These are phyloP conservation scores for Gossypium australe DNA, from an alignment of 345 rosid genomes.

Conservation along the genomic window DNA sequence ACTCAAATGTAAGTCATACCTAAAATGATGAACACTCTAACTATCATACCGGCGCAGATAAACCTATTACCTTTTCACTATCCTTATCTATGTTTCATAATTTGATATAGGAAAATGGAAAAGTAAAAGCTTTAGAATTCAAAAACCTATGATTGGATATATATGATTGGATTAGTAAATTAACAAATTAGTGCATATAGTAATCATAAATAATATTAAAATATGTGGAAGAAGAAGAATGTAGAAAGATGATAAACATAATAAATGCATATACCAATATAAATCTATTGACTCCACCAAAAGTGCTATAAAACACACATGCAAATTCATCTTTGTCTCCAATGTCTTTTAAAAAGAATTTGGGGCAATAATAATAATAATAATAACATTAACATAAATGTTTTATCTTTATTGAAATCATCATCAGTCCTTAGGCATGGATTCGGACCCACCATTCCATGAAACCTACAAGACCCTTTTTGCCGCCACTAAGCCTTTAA, in stretches of 20 bases:
- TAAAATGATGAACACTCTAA: too few relatives aligned
- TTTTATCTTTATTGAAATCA: not conserved
- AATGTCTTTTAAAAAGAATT: slow-evolving; percentile 11
- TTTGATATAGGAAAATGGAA: not conserved
- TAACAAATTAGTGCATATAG: not conserved
- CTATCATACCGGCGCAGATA: too few relatives aligned
- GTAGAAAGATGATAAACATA: not conserved
- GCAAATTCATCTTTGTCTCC: slow-evolving; percentile 24
- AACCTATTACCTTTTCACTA: too few relatives aligned
- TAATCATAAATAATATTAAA: not conserved
- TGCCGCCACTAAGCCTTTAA: not conserved
- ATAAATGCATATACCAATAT: not conserved
- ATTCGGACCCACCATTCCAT: slow-evolving; percentile 70
- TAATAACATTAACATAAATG: too few relatives aligned
- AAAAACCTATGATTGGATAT: not conserved
- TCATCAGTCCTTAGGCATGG: slow-evolving; percentile 28
- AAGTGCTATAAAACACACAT: slow-evolving; percentile 18
- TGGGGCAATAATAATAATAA: not conserved
- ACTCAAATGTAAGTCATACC: too few relatives aligned
- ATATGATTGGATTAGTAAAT: not conserved
- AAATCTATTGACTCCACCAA: not conserved
- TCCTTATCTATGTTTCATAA: not conserved
- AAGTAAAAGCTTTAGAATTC: not conserved
- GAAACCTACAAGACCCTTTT: slow-evolving; percentile 64
- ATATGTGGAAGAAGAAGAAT: not conserved